Conservation (phyloP, 192 early-diverging fungal species). For the Phlyctochytrium arcticum region DNA sequence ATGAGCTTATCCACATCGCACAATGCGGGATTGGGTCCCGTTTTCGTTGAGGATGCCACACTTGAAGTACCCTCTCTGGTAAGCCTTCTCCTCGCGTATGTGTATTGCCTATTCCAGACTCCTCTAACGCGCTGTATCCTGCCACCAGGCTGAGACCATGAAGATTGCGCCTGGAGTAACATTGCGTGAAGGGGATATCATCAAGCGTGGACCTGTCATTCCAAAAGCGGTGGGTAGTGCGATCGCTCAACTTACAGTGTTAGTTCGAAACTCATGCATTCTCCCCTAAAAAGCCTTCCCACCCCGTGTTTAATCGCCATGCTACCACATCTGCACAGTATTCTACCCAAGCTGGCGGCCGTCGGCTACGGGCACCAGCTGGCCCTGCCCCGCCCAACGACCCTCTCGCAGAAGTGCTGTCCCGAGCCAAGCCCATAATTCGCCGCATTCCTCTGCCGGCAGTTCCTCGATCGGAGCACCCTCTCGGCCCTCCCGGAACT, state of each 20-base stretch:
- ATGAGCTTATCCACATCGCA: not conserved
- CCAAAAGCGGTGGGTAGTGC: slow-evolving; percentile 2
- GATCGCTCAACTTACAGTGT: not conserved
- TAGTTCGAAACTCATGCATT: not conserved
- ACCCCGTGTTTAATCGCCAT: not conserved
- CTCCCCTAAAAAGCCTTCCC: not conserved
- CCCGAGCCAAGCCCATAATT: slow-evolving; percentile 11
- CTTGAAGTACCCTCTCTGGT: slow-evolving; percentile 25
- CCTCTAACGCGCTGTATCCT: too few species aligned
- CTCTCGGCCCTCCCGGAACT: too few species aligned
- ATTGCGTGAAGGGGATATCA: slow-evolving; percentile 41
- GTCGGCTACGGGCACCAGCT: not conserved
- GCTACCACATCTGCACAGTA: not conserved
- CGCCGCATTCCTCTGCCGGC: not conserved
- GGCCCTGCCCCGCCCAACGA: not conserved
- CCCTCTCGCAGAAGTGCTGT: slow-evolving; percentile 12
- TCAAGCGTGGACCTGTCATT: slow-evolving; percentile 31
- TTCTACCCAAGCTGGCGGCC: too few species aligned
- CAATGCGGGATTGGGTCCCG: not conserved
- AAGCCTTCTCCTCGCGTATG: not conserved
- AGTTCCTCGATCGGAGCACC: too few species aligned
- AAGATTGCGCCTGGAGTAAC: slow-evolving; percentile 41
- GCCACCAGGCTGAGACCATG: slow-evolving; percentile 47
- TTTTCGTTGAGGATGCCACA: slow-evolving; percentile 34
- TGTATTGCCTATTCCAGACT: too few species aligned